Base-by-base conservation (phyloP, 1,139 yeast genomes). In the Nakaseomyces bracarensis region DNA sequence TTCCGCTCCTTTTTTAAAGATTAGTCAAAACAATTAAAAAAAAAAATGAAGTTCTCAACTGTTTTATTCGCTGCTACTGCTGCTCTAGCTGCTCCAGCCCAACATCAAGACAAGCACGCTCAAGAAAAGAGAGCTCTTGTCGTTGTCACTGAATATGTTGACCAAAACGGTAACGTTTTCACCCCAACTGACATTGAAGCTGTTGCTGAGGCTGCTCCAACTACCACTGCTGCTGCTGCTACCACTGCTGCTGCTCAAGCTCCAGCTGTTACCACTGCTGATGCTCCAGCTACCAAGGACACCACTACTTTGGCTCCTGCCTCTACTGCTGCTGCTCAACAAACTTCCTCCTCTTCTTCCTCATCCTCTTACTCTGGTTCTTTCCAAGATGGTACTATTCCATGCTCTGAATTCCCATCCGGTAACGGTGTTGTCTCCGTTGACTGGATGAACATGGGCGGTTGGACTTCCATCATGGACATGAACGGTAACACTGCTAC, bases 391-490 rank as follows among this genome's bases (percentile, higher is more conserved):
- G 96, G 96, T 60, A 73, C 72, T 48, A 65, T 79, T 61, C 65
- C 74, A 49, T 89, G 98, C 71, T 67, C 75, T 50, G 58, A 69
- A 38, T 85, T 91, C 79, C 96, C 97, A 64, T 66, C 79, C 30
- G 95, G 94, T 51, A 77, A 86, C 62, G 97, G 96, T 72, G 96
- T 89, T 48, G 71, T 91, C 57, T 65, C 87, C 39, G 70, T 89
- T 43, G 84, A 83, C 69, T 81, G 85, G 79, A 70, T 85, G 50
- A 80, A 78, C 44, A 73, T 77, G 48, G 95, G 93, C 53, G 97
- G 97, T 54, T 89, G 93, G 93, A 76, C 96, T 46, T 85, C 95
- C 47, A 74, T 89, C 53, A 72, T 72, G 72, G 68, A 76, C 61
- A 64, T 72, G 49, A 74, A 77, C 60, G 75, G 82, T 46, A 72